These are phyloP conservation scores for Pleurotus citrinopileatus DNA, from an alignment of 768 basidiomycete species.

Conservation along the genomic window DNA sequence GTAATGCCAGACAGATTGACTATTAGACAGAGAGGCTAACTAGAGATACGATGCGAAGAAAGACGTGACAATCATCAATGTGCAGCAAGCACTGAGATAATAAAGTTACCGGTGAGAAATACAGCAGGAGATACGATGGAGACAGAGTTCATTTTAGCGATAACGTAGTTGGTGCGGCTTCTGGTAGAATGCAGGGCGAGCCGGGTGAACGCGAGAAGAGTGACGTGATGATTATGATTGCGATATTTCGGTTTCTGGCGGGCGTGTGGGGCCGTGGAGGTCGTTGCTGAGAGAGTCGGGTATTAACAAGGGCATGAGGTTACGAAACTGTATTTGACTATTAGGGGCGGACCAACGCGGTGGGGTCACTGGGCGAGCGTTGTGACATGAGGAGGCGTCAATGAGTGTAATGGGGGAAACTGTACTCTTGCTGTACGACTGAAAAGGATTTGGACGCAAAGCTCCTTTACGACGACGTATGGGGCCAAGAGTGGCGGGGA, in stretches of 20 bases:
- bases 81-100: background rate
- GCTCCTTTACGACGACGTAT: slow-evolving; percentile 58
- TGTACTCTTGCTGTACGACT: slow-evolving; percentile 18
- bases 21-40: background rate
- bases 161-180: background rate
- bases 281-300: slow-evolving; percentile 30
- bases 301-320: slow-evolving; percentile 56
- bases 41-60: background rate
- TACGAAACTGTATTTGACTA: slow-evolving; percentile 23
- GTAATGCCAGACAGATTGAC: background rate
- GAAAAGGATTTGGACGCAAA: slow-evolving; percentile 45
- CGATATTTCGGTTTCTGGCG: too few relatives aligned
- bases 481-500: slow-evolving; percentile 39
- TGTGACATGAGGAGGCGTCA: background rate
- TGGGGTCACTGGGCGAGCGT: slow-evolving; percentile 10
- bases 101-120: slow-evolving; percentile 5
- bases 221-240: too few relatives aligned
- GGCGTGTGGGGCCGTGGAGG: slow-evolving; percentile 16
- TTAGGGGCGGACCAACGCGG: slow-evolving; percentile 10
- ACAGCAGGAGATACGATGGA: slow-evolving; percentile 1
- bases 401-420: background rate
- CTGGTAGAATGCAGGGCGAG: too few relatives aligned
- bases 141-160: background rate
- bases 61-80: background rate
- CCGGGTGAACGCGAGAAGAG: too few relatives aligned